These are phyloP conservation scores for Amaranthus hypochondriacus DNA, from an alignment of 148 eudicot genomes.

Conservation along the genomic window DNA sequence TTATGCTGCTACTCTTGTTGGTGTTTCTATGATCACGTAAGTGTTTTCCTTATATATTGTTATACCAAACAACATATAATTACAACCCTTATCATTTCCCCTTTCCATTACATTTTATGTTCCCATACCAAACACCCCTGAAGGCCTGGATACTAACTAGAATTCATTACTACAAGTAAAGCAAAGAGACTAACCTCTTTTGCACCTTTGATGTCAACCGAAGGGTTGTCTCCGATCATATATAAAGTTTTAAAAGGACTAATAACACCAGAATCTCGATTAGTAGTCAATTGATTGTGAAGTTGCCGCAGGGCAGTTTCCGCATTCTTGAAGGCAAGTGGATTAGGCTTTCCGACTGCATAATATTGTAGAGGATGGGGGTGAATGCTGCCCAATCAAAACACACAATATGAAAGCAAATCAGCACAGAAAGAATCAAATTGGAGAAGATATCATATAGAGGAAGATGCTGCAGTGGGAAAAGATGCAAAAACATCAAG, in stretches of 20 bases:
- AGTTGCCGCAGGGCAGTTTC: slow-evolving; percentile 50
- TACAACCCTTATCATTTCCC: too few relatives aligned
- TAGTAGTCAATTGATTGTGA: slow-evolving; percentile 6
- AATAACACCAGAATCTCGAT: slow-evolving; percentile 23
- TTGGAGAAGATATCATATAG: neutral
- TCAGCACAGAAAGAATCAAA: neutral
- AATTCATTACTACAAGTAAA: neutral
- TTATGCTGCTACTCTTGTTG: neutral
- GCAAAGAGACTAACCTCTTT: slow-evolving; percentile 46
- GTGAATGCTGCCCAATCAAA: slow-evolving; percentile 62
- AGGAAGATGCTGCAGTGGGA: slow-evolving; percentile 3
- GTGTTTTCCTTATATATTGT: too few relatives aligned
- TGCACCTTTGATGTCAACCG: slow-evolving; percentile 90
- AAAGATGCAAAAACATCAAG: neutral
- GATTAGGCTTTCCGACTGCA: slow-evolving; percentile 82
- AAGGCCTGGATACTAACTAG: neutral
- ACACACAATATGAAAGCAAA: slow-evolving; percentile 1
- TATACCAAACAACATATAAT: too few relatives aligned
- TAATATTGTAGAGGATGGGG: slow-evolving; percentile 69
- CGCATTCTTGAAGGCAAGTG: slow-evolving; percentile 72
- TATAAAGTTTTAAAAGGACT: slow-evolving; percentile 59
- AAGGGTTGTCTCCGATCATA: slow-evolving; percentile 95
- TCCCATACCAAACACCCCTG: too few relatives aligned
- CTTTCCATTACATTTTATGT: too few relatives aligned
- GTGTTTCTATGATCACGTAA: too few relatives aligned